Base-by-base conservation (phyloP, 371 early-diverging fungal species). In the Fennellomyces sp. region DNA sequence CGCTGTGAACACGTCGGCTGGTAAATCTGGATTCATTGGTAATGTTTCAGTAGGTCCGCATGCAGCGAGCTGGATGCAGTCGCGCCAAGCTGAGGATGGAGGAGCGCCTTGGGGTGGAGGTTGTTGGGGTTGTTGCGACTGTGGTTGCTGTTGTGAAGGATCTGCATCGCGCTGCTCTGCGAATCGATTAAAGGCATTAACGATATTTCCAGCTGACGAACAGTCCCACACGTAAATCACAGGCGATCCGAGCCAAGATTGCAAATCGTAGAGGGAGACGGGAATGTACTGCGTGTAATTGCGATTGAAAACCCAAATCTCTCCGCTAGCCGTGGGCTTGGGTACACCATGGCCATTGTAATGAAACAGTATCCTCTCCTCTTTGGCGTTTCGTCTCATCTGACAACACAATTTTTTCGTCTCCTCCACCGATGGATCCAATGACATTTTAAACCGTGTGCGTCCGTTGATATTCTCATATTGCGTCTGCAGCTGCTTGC, bases 261-360 rank as follows among this genome's bases (percentile, higher is more conserved):
- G 94, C 38, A 98, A 71, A 71, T 97, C 97, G 69, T 89, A 84
- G 15, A 96, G 76, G 17, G 92, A 91, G 5, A 97, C 91, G 3
- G 98, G 99, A 54, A 98, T 94, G 78, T 98, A 98, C 79, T 98
- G 98, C 17, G 97, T 97, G 80, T 94, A 97, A 59, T 88, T 88
- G 62, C 93, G 91, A 82, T 98, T 97, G 66, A 97, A 98, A 33
- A 96, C 97, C 99, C 99, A 98, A 36, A 97, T 89, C 71, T 98
- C 99, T 41, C 99, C 99, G 62, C 93, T 93, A 5, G 84, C 72
- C 2, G 98, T 97, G 4, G 98, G 97, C 56, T 91, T 91, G 12
- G 99, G 99, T 17, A 98, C 98, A 47, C 99, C 99, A 61, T 97
- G 97, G 15, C 99, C 99, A 61, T 98, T 98, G 81, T 97, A 98